Base-by-base conservation (phyloP, 2,329 filamentous ascomycete genomes). In the Hymenoscyphus albidus region DNA sequence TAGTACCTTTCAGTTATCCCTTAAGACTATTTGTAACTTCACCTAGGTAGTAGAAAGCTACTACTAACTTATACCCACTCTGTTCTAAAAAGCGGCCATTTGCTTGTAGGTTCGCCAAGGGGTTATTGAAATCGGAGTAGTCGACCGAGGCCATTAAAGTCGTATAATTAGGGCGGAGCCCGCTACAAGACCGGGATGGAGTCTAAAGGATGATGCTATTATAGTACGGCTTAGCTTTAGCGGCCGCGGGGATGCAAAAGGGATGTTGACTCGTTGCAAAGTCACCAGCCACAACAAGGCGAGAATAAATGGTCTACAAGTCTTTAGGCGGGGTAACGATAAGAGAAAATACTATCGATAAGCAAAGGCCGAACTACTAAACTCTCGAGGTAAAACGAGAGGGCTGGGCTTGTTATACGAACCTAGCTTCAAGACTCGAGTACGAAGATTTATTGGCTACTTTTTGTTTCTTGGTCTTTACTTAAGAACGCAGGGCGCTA, bases 371-470 rank as follows among this genome's bases (percentile, higher is more conserved):
- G 32, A 51, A n/a, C 44, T n/a, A 51, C 44, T 51, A 51, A 51
- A 51, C 44, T 57, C 54, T 57, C 27, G 18, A 57, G 27, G 13
- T 38, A 57, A 57, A 35, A 57, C 54, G 32, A 57, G 14, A 57
- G 54, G 13, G 54, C 54, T 57, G 54, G 35, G 27, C 31, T 10
- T 57, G 16, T 35, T 38, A 16, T 14, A 32, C 32, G 32, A 18
- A 56, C 10, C 31, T 16, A n/a, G 54, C 13, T 31, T 27, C 5
- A 57, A 27, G 31, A 32, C 27, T 57, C 12, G 6, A 57, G n/a
- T 6, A 38, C 32, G 27, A 35, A 57, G 22, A 31, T 14, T 32
- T 27, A n/a, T 57, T 57, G 27, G 27, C 27, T 35, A 32, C 54
- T 57, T n/a, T 22, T 7, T 35, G 14, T 57, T 57, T 57, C 31